Evolutionary conservation across 2,329 filamentous ascomycete genomes (phyloP).

Genomic region (Paecilomyces formosus): DNA sequence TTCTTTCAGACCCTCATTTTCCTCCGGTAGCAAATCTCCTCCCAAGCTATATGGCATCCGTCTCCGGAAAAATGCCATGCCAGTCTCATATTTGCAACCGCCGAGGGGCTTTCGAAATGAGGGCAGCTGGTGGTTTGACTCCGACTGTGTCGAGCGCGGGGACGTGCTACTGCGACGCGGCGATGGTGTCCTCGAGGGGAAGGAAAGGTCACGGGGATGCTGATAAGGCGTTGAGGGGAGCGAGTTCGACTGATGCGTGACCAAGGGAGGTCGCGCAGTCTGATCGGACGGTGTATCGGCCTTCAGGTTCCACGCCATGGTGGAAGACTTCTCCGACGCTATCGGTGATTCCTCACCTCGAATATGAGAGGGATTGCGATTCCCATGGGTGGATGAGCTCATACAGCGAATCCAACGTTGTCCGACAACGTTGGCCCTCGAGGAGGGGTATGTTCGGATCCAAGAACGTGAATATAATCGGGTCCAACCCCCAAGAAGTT

Average conservation of each 20-base stretch:
- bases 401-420: slow-evolving; percentile 33
- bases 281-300: slow-evolving; percentile 26
- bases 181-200: slow-evolving; percentile 72
- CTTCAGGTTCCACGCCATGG: slow-evolving; percentile 34
- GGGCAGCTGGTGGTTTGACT: slow-evolving; percentile 68
- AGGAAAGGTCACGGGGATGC: slow-evolving; percentile 73
- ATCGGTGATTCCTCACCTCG: slow-evolving; percentile 36
- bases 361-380: slow-evolving; percentile 29
- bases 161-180: slow-evolving; percentile 73
- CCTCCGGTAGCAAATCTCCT: slow-evolving; percentile 66
- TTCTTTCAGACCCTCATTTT: slow-evolving; percentile 62
- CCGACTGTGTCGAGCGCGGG: slow-evolving; percentile 82
- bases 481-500: background rate
- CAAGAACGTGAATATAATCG: slow-evolving; percentile 1
- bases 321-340: slow-evolving; percentile 31
- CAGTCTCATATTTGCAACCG: slow-evolving; percentile 83
- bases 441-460: slow-evolving; percentile 3
- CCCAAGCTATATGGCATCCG: slow-evolving; percentile 89
- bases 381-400: slow-evolving; percentile 35
- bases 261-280: slow-evolving; percentile 42
- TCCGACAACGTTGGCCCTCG: slow-evolving; percentile 20
- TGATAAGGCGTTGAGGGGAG: slow-evolving; percentile 92
- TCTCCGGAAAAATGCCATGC: slow-evolving; percentile 69
- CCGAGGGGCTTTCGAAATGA: slow-evolving; percentile 59
- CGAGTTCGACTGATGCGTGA: slow-evolving; percentile 70